These are phyloP conservation scores for Naganishia onofrii DNA, from an alignment of 768 basidiomycete species.

Conservation along the genomic window DNA sequence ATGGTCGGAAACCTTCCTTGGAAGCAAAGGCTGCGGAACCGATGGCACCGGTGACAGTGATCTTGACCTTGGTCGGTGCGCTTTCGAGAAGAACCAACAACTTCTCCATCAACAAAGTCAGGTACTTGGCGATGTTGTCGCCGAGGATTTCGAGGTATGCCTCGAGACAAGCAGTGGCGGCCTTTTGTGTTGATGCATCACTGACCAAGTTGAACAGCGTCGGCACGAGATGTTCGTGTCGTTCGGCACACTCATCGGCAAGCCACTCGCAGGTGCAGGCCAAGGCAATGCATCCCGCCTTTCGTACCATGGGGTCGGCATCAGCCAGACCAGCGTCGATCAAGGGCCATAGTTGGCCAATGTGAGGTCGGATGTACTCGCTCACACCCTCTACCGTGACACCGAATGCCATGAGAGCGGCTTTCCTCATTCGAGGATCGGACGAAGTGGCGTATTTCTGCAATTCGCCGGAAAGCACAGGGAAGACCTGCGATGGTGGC, in stretches of 20 bases:
- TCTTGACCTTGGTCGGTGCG: conserved; percentile 81
- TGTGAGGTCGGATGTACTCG: conserved; percentile 93
- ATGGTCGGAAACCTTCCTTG: conserved; percentile 82
- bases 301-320: conserved; percentile 76
- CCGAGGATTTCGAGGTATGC: conserved; percentile 87
- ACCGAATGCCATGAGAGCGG: conserved; percentile 91
- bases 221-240: conserved; percentile 78
- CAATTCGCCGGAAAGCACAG: conserved; percentile 76
- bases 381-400: conserved; percentile 96
- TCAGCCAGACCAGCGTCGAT: conserved; percentile 86
- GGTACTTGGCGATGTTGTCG: conserved; percentile 86
- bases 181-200: conserved; percentile 78
- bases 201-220: conserved; percentile 88
- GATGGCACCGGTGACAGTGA: conserved; percentile 94
- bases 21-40: conserved; percentile 97
- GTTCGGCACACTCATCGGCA: conserved; percentile 82
- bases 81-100: conserved; percentile 80
- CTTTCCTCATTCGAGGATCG: conserved; percentile 76
- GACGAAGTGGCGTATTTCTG: conserved; percentile 77
- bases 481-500: conserved; percentile 94
- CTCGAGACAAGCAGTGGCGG: conserved; percentile 96
- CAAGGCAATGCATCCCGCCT: conserved; percentile 92
- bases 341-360: conserved; percentile 87
- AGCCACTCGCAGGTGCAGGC: conserved; percentile 97
- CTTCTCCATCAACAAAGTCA: conserved; percentile 89